Evolutionary conservation across 2,329 filamentous ascomycete genomes (phyloP).

Genomic region (Talaromyces piceae): DNA sequence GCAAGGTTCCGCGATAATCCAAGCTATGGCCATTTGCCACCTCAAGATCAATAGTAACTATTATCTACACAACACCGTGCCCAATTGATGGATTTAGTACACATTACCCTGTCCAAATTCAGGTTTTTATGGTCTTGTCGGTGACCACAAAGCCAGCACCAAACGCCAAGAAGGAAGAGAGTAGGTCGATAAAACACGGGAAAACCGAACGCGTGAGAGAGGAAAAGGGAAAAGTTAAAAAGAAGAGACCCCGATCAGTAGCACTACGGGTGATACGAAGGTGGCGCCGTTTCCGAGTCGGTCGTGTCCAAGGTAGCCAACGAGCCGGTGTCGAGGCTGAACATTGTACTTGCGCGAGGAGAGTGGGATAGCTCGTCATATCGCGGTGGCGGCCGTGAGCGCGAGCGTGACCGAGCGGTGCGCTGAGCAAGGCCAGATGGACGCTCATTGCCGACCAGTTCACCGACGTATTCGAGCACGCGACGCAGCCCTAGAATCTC

Average conservation of each 20-base stretch:
- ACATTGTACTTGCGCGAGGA: constrained; percentile 20
- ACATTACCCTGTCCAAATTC: background rate
- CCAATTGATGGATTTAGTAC: background rate
- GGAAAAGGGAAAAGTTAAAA: background rate
- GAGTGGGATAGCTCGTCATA: constrained; percentile 14
- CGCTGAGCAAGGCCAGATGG: constrained; percentile 14
- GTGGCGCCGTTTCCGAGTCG: constrained; percentile 15
- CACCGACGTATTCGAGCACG: constrained; percentile 47
- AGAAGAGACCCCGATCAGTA: background rate
- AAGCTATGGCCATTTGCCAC: background rate
- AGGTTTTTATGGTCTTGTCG: too few relatives aligned
- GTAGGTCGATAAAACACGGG: too few relatives aligned
- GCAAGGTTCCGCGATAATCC: too few relatives aligned
- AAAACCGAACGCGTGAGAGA: too few relatives aligned
- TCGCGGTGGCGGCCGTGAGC: constrained; percentile 4
- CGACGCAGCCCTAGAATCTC: constrained; percentile 46
- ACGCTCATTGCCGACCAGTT: constrained; percentile 35
- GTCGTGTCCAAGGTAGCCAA: constrained; percentile 22
- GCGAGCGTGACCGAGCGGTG: constrained; percentile 11
- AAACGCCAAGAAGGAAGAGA: too few relatives aligned
- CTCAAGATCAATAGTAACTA: background rate
- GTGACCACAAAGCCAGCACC: too few relatives aligned
- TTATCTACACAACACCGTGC: too few relatives aligned
- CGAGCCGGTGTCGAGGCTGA: constrained; percentile 22
- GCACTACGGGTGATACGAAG: constrained; percentile 13